These are phyloP conservation scores for Podosphaera leucotricha DNA, from an alignment of 2,329 filamentous ascomycete genomes.

Conservation along the genomic window DNA sequence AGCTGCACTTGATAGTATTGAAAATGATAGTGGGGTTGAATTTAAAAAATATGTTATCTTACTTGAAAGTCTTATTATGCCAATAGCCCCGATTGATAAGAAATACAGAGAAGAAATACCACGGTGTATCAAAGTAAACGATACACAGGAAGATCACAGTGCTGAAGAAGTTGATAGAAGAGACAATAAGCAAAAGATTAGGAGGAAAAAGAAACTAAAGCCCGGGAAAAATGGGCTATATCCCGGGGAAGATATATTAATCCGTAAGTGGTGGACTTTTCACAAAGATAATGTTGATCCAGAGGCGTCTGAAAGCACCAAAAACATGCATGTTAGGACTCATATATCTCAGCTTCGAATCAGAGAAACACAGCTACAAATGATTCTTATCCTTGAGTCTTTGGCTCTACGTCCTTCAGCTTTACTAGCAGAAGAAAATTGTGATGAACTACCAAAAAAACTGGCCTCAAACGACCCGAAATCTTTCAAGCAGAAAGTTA, in stretches of 20 bases:
- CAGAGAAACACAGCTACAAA: constrained; percentile 57
- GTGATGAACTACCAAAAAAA: background rate
- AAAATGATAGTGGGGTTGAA: constrained; percentile 33
- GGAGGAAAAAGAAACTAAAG: constrained; percentile 38
- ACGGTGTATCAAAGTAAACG: constrained; percentile 31
- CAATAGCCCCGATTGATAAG: constrained; percentile 46
- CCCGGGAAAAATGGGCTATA: constrained; percentile 47
- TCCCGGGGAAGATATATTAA: constrained; percentile 36
- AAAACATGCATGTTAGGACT: constrained; percentile 30
- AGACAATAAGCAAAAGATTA: constrained; percentile 21
- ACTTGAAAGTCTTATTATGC: constrained; percentile 43
- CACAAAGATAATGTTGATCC: constrained; percentile 25
- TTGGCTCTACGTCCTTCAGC: constrained; percentile 39
- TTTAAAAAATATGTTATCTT: constrained; percentile 43
- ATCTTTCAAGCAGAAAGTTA: constrained; percentile 8
- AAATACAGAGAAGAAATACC: constrained; percentile 56
- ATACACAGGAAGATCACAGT: constrained; percentile 20
- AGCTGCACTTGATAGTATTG: constrained; percentile 37
- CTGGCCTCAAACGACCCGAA: background rate
- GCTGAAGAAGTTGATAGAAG: constrained; percentile 27
- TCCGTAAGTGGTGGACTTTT: constrained; percentile 48
- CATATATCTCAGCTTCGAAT: constrained; percentile 43
- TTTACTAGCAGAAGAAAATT: constrained; percentile 13
- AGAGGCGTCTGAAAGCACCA: constrained; percentile 18
- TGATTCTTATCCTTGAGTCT: constrained; percentile 58